phyloP scores from a whole-genome alignment of 2,329 filamentous ascomycete genomes.

The Alternaria gaisen region DNA sequence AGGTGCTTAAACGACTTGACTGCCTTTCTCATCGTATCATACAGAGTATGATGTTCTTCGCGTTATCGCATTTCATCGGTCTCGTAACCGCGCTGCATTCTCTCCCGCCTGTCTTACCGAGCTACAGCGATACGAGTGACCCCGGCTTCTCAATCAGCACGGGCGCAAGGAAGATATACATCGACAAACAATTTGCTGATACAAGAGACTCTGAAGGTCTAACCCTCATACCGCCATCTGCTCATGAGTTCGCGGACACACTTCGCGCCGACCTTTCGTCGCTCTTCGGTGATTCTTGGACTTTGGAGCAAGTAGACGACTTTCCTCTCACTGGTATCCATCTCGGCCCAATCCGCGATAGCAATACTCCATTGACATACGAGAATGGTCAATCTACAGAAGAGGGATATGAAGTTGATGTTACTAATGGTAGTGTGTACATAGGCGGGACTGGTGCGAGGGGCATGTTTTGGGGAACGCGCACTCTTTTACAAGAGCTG shows the following conservation, averaged over 20 bases:
- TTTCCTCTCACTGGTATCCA: conserved; percentile 55
- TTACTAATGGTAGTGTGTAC: conserved; percentile 46
- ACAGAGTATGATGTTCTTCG: conserved; percentile 1
- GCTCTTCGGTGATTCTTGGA: conserved; percentile 55
- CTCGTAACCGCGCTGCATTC: conserved; percentile 45
- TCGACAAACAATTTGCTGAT: conserved; percentile 53
- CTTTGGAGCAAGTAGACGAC: conserved; percentile 50
- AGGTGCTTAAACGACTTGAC: not conserved
- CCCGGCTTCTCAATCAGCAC: conserved; percentile 35
- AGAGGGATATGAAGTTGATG: conserved; percentile 60
- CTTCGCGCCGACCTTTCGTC: conserved; percentile 58
- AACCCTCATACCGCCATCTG: conserved; percentile 62
- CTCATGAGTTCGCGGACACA: conserved; percentile 59
- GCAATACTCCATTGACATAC: conserved; percentile 52
- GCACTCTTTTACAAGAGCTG: conserved; percentile 56
- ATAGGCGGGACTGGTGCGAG: conserved; percentile 56
- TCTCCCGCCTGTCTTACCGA: conserved; percentile 51
- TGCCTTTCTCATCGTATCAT: not conserved
- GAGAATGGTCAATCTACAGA: conserved; percentile 58
- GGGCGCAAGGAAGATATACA: conserved; percentile 51
- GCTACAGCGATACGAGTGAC: conserved; percentile 16
- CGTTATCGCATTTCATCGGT: not conserved
- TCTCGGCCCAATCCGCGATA: conserved; percentile 48
- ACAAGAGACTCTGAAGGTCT: conserved; percentile 56
- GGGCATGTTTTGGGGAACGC: conserved; percentile 60